phyloP scores from a whole-genome alignment of 768 basidiomycete genomes.

The Russula sp. region DNA sequence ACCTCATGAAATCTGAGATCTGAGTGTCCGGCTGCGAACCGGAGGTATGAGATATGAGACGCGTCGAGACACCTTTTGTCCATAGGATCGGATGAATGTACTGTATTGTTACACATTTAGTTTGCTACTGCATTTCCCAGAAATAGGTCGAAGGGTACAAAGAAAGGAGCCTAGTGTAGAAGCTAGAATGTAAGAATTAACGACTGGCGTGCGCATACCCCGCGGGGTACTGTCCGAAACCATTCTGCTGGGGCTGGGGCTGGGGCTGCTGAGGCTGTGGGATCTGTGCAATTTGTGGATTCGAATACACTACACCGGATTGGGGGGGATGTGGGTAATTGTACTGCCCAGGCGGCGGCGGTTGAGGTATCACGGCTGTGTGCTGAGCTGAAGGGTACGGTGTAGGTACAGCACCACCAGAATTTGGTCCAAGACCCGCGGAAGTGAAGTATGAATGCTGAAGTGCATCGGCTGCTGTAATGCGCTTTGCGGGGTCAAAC shows the following conservation, averaged over 20 bases:
- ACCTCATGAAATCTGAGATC: too few species aligned
- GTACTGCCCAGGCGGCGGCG: conserved; percentile 34
- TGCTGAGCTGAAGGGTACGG: conserved; percentile 47
- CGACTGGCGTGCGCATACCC: conserved; percentile 19
- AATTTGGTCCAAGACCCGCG: conserved; percentile 34
- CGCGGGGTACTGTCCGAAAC: conserved; percentile 22
- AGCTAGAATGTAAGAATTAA: background rate
- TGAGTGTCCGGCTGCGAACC: too few species aligned
- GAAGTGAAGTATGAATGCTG: conserved; percentile 87
- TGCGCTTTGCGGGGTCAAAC: conserved; percentile 89
- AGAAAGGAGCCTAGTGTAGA: background rate
- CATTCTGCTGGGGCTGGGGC: conserved; percentile 19
- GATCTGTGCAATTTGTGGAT: conserved; percentile 19
- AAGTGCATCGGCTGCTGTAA: conserved; percentile 87
- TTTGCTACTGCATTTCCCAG: conserved; percentile 1
- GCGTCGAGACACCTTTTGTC: too few species aligned
- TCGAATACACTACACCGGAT: conserved; percentile 25
- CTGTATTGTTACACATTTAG: conserved; percentile 5
- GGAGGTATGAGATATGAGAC: too few species aligned
- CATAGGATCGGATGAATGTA: background rate
- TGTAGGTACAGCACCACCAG: conserved; percentile 33
- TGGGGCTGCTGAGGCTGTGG: conserved; percentile 32
- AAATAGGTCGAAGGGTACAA: conserved; percentile 1
- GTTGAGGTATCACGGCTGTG: conserved; percentile 33
- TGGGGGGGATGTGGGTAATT: conserved; percentile 61